Evolutionary conservation across 345 rosid species (phyloP), one percentile per base, ranked within the genome.

Genomic region (Crucihimalaya himalaica): DNA sequence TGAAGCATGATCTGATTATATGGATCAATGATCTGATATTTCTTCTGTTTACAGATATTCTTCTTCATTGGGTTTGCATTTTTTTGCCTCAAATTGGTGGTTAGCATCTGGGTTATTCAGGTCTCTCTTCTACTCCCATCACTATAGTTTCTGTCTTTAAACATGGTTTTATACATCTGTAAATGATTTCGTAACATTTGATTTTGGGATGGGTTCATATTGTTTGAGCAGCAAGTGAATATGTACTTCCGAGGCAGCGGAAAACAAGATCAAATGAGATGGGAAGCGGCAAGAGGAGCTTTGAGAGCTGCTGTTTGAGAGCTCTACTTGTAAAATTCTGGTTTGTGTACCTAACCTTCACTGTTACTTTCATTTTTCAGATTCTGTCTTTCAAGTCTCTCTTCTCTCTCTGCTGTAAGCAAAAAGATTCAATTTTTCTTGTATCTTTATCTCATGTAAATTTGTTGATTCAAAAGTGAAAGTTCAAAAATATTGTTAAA

Each of bases 91-190:
- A 97, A 90, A 77, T 72, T 96, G 6, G 37, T 92, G 56, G 79
- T 90, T 79, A 92, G 99, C 84, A 77, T 95, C 60, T 95, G 96
- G 94, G 98, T 95, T 70, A 69, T 95, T 68, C 99, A 88, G 99
- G 98, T 92, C 77, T 25, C 16, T 51, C 29, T 63, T 57, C 31
- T 62, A 50, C 57, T 58, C 62, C 11, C 40, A 71, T 65, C 45
- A 4, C 68, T 63, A 35, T 16, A 51, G 13, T 23, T 32, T 25
- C 40, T 8, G 37, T 62, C 7, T 53, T 27, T 65, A 14, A 54
- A 19, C 52, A 50, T 37, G 3, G 53, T 21, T 29, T 75, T 21
- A 8, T 25, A 25, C 46, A 35, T 43, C 21, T 21, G 16, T 34
- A 54, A 39, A 27, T 5, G 16, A 18, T 10, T 14, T n/a, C 1